Percentiles rank a stretch among this genome's conserved stretches.
Conservation (phyloP, 306 rosid genomes). For the Delonix regia region DNA sequence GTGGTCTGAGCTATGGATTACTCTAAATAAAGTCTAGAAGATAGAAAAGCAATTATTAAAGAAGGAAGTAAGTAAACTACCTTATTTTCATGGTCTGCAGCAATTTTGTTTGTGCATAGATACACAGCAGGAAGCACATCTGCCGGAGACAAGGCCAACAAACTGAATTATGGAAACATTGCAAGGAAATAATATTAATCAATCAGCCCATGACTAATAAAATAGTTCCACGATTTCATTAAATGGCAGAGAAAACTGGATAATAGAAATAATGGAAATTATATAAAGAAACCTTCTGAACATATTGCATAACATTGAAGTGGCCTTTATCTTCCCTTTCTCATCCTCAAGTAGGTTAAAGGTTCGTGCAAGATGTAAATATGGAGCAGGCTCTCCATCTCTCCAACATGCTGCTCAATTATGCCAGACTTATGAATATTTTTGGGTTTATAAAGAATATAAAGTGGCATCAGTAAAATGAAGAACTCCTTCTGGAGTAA, state of each 20-base stretch:
- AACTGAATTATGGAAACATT: conserved; percentile 52
- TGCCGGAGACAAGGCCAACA: conserved; percentile 79
- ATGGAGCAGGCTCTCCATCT: conserved; percentile 81
- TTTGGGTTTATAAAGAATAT: conserved; percentile 28
- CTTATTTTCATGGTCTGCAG: conserved; percentile 88
- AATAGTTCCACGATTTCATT: conserved; percentile 24
- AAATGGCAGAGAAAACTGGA: conserved; percentile 3
- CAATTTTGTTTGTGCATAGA: conserved; percentile 86
- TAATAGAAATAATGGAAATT: conserved; percentile 22
- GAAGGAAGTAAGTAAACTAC: conserved; percentile 43
- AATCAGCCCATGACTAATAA: conserved; percentile 35
- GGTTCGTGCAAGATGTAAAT: conserved; percentile 87
- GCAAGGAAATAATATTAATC: conserved; percentile 36
- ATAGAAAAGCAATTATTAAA: conserved; percentile 9
- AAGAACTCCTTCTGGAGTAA: conserved; percentile 32
- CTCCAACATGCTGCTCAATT: conserved; percentile 80
- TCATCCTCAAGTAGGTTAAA: conserved; percentile 80
- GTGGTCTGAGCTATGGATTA: background rate
- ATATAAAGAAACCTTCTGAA: conserved; percentile 74
- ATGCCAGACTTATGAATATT: conserved; percentile 36
- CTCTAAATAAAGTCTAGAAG: background rate
- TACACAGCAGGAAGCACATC: conserved; percentile 91
- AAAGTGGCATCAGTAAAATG: conserved; percentile 29
- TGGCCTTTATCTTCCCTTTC: conserved; percentile 88
- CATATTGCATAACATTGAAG: conserved; percentile 90